Base-by-base conservation (phyloP, 352 stramenopile species). In the Phytopythium litorale region DNA sequence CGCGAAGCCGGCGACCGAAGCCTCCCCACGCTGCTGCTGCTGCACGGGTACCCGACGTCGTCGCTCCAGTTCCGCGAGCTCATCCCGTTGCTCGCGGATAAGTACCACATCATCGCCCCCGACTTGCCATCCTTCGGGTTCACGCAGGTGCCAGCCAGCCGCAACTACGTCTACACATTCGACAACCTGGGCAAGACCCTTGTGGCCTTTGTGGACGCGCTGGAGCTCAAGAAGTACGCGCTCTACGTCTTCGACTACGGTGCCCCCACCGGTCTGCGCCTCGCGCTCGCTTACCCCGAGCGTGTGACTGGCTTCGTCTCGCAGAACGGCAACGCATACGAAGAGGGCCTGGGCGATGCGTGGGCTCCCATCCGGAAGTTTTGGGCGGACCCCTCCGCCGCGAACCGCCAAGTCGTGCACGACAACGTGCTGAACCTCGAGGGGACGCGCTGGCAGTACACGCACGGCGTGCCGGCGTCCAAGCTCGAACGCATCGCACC, bases 321-420 rank as follows among this genome's bases (percentile, higher is more conserved):
- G 30, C 50, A 56, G 50, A 56, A 56, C 16, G 50, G 50, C 50
- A 56, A 56, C 50, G 50, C 50, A 30, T 56, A 56, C 50, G 50
- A 56, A 28, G 50, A 56, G 30, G 50, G 50, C 23, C 50, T 56
- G 15, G 50, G 50, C 1, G 50, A 56, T 4, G 50, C 50, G 12
- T 56, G 50, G 50, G 28, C 50, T 13, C 50, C 50, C 28, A 56
- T 56, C n/a, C 50, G 50, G 3, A 32, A 32, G 13, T 56, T 43
- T 7, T 56, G 50, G 50, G 50, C 50, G 1, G 50, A 56, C 5
- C 12, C 28, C 28, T 56, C 50, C 30, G 50, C 30, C 7, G 16
- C 12, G 3, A 37, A 56, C 50, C 50, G 50, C 50, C 50, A 56
- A 23, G 50, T 56, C 15, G 50, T 56, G 30, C 50, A 42, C 30